phyloP scores from a whole-genome alignment of 2,329 filamentous ascomycete species.

The Aspergillus intermedius region DNA sequence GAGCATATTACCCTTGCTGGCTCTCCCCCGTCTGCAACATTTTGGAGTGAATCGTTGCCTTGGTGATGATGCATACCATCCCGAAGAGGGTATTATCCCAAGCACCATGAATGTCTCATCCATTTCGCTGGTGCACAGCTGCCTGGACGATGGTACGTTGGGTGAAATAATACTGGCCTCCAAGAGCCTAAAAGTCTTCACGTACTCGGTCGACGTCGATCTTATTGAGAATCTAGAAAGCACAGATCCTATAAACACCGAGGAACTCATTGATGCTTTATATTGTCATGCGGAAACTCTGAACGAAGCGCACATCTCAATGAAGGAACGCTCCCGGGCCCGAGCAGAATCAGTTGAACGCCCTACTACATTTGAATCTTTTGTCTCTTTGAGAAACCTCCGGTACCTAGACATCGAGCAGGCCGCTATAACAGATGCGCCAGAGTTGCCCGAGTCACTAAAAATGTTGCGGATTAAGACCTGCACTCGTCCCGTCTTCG shows the following conservation, averaged over 20 bases:
- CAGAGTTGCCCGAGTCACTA: conserved; percentile 1
- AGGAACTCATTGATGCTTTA: not conserved
- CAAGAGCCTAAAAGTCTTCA: not conserved
- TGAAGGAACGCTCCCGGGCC: not conserved
- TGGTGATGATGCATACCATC: not conserved
- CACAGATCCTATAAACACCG: not conserved
- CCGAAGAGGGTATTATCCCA: not conserved
- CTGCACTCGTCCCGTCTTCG: no score
- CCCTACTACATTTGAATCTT: conserved; percentile 3
- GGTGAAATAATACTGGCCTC: not conserved
- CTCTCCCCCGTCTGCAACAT: conserved; percentile 3
- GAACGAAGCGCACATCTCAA: not conserved
- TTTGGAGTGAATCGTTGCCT: conserved; percentile 1
- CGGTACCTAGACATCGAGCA: conserved; percentile 6
- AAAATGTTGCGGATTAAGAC: not conserved
- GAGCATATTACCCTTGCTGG: not conserved
- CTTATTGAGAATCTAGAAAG: no score
- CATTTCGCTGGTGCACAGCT: not conserved
- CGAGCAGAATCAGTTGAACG: not conserved
- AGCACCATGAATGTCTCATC: not conserved
- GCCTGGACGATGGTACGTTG: not conserved
- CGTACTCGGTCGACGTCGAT: not conserved
- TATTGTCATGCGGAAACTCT: conserved; percentile 2
- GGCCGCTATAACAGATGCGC: not conserved
- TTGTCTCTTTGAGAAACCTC: conserved; percentile 2